Base-by-base conservation (phyloP, 345 rosid genomes). In the Acer saccharum region DNA sequence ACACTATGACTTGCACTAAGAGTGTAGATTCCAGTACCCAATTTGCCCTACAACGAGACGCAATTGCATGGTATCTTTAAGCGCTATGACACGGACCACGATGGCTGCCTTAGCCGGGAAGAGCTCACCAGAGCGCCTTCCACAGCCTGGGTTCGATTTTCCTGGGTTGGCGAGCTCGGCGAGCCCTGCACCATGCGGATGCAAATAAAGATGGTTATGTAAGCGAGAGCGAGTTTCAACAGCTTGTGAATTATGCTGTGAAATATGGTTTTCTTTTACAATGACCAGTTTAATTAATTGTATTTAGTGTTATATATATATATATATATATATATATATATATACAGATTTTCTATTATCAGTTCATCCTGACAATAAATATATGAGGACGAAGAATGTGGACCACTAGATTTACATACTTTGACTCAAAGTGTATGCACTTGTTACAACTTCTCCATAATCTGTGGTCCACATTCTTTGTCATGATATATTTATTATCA, bases 241-340 rank as follows among this genome's bases (percentile, higher is more conserved):
- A 21, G 16, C 69, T 79, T 43, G 71, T 74, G 2, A 65, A 69
- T 3, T 79, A 79, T 57, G 82, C 78, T 68, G 7, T 23, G 14
- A 29, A 78, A 55, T 23, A 10, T 18, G 77, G 74, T 8, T 57
- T 18, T 20, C 10, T 57, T 57, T 57, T n/a, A 57, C 21, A 20
- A 6, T 7, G n/a, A 57, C 32, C 32, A 29, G 2, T 57, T 57
- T 50, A 44, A 44, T 1, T 44, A 9, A 5, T 7, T 9, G 13
- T 75, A 75, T 46, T 7, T 50, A 50, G 67, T 10, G n/a, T n/a
- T 8, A 43, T 43, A 8, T 43, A 8, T 43, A 8, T 43, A 8
- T 43, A 8, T 6, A 43, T 7, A 43, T 43, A 43, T 43, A 1
- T 8, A 43, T 43, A 8, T 43, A 8, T 43, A 8, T 43, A 8